Percentiles rank a stretch among this genome's conserved stretches.
Conservation (phyloP, 352 stramenopile species). For the Blastocystis sp. region DNA sequence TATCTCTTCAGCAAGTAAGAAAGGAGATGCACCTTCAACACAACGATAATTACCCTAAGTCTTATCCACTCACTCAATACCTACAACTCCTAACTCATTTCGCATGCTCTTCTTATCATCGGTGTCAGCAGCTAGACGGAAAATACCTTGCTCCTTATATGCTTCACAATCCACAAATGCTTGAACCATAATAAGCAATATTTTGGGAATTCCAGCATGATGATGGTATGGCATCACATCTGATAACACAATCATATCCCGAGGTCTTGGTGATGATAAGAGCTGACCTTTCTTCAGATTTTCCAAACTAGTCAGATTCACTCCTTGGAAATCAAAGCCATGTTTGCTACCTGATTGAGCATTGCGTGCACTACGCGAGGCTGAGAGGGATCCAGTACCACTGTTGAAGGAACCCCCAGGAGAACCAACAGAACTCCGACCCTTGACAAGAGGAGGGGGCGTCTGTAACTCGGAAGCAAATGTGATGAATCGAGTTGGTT, state of each 20-base stretch:
- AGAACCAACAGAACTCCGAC: neutral
- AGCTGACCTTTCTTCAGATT: neutral
- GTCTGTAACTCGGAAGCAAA: neutral
- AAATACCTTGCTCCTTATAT: conserved; percentile 43
- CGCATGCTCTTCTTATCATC: neutral
- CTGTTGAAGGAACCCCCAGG: neutral
- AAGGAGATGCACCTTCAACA: neutral
- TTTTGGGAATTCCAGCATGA: conserved; percentile 3
- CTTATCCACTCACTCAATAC: neutral
- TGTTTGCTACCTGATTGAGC: neutral
- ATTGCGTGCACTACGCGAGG: neutral
- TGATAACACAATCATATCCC: neutral
- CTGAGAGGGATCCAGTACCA: neutral
- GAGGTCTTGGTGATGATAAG: neutral
- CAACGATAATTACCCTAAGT: neutral
- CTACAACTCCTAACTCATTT: neutral
- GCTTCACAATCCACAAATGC: neutral
- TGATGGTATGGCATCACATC: neutral
- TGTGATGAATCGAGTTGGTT: neutral
- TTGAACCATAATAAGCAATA: conserved; percentile 2
- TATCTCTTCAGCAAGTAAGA: neutral
- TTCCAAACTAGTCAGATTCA: neutral
- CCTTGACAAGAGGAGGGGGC: neutral
- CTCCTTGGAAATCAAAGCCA: neutral
- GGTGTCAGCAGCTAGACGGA: neutral